A percentile compares a stretch with the other conserved stretches of the same genome.
Conservation (phyloP, 164 flowering plant genomes). For the Chimonanthus praecox region DNA sequence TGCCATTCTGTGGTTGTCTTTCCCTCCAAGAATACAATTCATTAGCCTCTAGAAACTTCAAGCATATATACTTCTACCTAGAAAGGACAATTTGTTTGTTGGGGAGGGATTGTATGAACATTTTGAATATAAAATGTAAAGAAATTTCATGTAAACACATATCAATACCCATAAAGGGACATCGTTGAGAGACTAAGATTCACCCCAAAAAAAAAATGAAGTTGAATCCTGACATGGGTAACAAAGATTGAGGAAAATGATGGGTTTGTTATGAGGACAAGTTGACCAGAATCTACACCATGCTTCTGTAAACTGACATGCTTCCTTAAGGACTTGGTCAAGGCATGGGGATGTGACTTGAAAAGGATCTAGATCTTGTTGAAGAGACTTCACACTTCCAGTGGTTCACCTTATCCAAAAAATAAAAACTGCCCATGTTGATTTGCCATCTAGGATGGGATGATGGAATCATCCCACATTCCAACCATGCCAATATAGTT, state of each 20-base stretch:
- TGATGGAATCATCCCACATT: neutral
- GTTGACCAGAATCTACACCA: neutral
- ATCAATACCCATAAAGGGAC: neutral
- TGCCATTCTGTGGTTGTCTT: neutral
- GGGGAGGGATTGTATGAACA: neutral
- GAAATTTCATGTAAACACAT: neutral
- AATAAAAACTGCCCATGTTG: neutral
- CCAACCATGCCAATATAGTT: neutral
- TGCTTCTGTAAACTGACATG: neutral
- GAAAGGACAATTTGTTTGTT: neutral
- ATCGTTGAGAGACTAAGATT: neutral
- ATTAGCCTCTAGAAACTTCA: too few species aligned
- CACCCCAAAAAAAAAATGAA: neutral
- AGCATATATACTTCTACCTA: neutral
- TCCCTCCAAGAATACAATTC: neutral
- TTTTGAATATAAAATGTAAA: too few species aligned
- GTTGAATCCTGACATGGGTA: neutral
- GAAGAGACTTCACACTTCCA: neutral
- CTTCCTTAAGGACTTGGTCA: neutral
- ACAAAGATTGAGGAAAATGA: neutral
- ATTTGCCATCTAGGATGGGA: neutral
- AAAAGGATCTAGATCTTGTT: slow-evolving; percentile 4
- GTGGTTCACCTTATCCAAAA: neutral
- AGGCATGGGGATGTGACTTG: neutral
- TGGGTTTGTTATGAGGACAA: neutral